A percentile compares a stretch with the other conserved stretches of the same genome.
Conservation (phyloP, 2,329 filamentous ascomycete genomes). For the Neofusicoccum kwambonambiense region DNA sequence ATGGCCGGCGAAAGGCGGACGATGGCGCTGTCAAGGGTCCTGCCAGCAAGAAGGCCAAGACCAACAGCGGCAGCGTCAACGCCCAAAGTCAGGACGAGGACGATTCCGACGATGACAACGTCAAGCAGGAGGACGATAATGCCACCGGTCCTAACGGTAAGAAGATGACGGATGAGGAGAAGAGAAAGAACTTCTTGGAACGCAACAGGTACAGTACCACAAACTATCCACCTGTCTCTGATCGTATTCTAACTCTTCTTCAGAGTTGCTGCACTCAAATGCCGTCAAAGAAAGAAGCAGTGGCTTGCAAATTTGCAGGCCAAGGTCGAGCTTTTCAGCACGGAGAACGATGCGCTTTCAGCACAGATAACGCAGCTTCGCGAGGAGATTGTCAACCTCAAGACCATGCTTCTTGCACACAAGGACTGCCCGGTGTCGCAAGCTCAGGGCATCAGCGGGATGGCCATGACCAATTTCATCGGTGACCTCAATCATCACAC, state of each 20-base stretch:
- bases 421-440: constrained; percentile 95
- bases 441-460: constrained; percentile 67
- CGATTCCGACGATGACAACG: constrained; percentile 46
- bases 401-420: constrained; percentile 87
- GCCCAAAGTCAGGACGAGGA: constrained; percentile 46
- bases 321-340: constrained; percentile 90
- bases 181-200: constrained; percentile 96
- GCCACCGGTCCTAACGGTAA: constrained; percentile 46
- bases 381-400: constrained; percentile 92
- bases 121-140: constrained; percentile 33
- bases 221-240: not conserved
- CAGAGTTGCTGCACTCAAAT: constrained; percentile 94
- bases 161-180: constrained; percentile 99
- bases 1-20: constrained; percentile 69
- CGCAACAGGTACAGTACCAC: constrained; percentile 73
- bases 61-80: constrained; percentile 47
- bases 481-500: constrained; percentile 44
- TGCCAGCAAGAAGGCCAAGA: constrained; percentile 70
- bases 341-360: constrained; percentile 84
- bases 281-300: constrained; percentile 96
- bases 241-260: constrained; percentile 25
- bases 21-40: constrained; percentile 67
- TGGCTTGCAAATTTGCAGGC: constrained; percentile 93
- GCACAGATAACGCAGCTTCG: constrained; percentile 79
- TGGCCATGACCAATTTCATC: constrained; percentile 51